A percentile compares a stretch with the other conserved stretches of the same genome.
These are phyloP conservation scores for Cladophialophora yegresii DNA, from an alignment of 2,329 filamentous ascomycete genomes.

Conservation along the genomic window DNA sequence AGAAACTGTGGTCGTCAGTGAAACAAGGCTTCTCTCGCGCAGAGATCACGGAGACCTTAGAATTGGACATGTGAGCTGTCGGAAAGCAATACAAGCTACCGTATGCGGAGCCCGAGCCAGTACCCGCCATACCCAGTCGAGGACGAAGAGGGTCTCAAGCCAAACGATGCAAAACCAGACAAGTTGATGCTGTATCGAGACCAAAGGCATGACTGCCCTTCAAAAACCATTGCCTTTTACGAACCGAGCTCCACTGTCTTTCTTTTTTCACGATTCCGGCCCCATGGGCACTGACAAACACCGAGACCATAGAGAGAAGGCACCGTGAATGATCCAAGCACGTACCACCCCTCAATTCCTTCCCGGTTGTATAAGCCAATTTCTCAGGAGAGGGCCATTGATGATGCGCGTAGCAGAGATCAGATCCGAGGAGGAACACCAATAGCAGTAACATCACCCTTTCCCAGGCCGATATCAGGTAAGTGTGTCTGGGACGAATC, in stretches of 20 bases:
- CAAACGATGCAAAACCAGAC: no score
- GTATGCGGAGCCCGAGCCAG: no score
- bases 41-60: neutral
- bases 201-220: neutral
- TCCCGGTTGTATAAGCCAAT: neutral
- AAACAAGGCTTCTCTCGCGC: neutral
- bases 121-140: no score
- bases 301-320: no score
- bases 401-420: neutral
- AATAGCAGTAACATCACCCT: neutral
- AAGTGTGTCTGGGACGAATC: neutral
- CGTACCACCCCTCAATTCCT: neutral
- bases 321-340: no score
- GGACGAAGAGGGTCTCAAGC: no score
- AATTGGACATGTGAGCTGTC: neutral
- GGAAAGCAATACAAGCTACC: neutral
- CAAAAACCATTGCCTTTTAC: neutral
- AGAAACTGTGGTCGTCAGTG: neutral
- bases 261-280: neutral
- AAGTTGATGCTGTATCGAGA: neutral
- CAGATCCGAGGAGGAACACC: neutral
- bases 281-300: neutral
- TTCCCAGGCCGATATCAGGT: neutral
- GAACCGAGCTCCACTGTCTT: neutral
- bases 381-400: neutral